Evolutionary conservation across 2,329 filamentous ascomycete genomes (phyloP).

Genomic region (Microsporum canis): DNA sequence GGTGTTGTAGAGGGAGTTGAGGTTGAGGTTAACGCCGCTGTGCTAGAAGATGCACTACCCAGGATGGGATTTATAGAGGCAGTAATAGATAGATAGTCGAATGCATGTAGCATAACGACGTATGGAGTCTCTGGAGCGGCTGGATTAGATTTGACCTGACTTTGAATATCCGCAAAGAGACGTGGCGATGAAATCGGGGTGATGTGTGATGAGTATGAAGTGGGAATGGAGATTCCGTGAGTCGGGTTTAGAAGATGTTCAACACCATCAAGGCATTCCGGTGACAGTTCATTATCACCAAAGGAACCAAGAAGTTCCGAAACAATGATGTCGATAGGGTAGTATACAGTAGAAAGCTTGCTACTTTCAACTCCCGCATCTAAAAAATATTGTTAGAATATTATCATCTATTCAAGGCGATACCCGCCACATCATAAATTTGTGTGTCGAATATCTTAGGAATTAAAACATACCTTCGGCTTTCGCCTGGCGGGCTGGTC

Average conservation of each 20-base stretch:
- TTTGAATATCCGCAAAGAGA: constrained; percentile 67
- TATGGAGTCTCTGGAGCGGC: constrained; percentile 82
- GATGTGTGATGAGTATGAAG: constrained; percentile 84
- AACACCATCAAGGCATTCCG: constrained; percentile 91
- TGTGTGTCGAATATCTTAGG: background rate
- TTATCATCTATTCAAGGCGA: background rate
- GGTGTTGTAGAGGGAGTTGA: constrained; percentile 18
- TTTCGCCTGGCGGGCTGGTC: constrained; percentile 41
- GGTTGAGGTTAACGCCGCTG: constrained; percentile 1
- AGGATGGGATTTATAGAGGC: constrained; percentile 17
- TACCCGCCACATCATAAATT: background rate
- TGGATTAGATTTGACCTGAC: constrained; percentile 50
- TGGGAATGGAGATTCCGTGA: constrained; percentile 85
- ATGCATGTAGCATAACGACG: constrained; percentile 82
- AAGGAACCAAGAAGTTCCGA: constrained; percentile 90
- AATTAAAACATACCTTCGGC: background rate
- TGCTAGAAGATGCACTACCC: constrained; percentile 10
- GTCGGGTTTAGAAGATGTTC: constrained; percentile 72
- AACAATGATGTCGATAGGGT: constrained; percentile 70
- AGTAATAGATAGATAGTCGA: constrained; percentile 70
- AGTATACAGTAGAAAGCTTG: constrained; percentile 16
- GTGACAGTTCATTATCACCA: constrained; percentile 91
- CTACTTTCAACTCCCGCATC: constrained; percentile 27
- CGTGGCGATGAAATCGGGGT: constrained; percentile 85
- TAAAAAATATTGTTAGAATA: background rate